Evolutionary conservation across 1,284 basidiomycete species (phyloP).

Genomic region (Trichosporon faecale): DNA sequence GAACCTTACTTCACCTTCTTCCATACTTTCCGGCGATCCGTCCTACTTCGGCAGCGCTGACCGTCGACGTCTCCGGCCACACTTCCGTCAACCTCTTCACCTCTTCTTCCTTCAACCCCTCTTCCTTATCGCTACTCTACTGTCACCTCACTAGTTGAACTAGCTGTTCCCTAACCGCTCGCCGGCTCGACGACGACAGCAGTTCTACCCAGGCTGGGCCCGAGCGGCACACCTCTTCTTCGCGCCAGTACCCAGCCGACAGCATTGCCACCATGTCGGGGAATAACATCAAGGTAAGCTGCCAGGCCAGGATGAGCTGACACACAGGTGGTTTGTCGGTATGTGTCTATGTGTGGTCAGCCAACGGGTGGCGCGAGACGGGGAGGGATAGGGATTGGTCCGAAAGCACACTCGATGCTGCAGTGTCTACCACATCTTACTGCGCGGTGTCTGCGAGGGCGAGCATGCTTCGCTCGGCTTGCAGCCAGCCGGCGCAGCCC

Average conservation of each 20-base stretch:
- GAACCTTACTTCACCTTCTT: not conserved
- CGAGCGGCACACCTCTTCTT: not conserved
- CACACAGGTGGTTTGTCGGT: conserved; percentile 27
- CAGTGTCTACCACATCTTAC: not conserved
- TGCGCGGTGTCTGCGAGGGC: too few relatives aligned
- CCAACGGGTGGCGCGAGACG: too few relatives aligned
- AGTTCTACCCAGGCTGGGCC: not conserved
- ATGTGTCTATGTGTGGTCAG: conserved; percentile 11
- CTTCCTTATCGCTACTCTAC: not conserved
- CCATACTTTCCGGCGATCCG: not conserved
- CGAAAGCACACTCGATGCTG: too few relatives aligned
- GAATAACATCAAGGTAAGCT: conserved; percentile 55
- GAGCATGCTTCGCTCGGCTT: too few relatives aligned
- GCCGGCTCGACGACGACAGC: too few relatives aligned
- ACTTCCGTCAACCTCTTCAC: not conserved
- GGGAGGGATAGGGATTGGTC: too few relatives aligned
- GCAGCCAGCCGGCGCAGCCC: too few relatives aligned
- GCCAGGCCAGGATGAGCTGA: not conserved
- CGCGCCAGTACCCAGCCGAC: too few relatives aligned
- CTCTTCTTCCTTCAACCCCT: not conserved
- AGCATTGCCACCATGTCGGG: conserved; percentile 38
- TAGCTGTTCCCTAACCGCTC: too few relatives aligned
- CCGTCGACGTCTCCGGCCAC: too few relatives aligned
- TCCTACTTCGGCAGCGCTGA: too few relatives aligned
- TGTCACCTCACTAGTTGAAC: not conserved